Evolutionary conservation across 202 grass and related monocot genomes (phyloP).

Genomic region (Zoysia matrella): DNA sequence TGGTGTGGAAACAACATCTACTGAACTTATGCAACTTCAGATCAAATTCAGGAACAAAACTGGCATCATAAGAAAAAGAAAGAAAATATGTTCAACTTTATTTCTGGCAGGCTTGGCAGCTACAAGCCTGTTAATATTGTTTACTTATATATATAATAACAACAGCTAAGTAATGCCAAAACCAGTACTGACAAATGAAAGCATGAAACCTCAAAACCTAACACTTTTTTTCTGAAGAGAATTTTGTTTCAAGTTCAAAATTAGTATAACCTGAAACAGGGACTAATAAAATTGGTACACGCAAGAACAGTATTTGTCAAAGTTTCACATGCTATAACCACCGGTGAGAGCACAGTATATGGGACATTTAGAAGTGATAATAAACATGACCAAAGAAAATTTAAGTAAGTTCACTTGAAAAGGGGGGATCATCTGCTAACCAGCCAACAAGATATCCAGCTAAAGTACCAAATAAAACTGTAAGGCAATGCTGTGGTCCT

Average conservation of each 20-base stretch:
- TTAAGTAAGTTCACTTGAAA: constrained; percentile 10
- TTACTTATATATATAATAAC: not conserved
- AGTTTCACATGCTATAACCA: constrained; percentile 17
- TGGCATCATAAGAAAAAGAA: too few relatives aligned
- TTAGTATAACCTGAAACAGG: not conserved
- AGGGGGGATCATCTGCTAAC: not conserved
- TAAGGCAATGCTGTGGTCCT: not conserved
- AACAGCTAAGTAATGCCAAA: not conserved
- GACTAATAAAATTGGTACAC: not conserved
- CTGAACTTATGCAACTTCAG: too few relatives aligned
- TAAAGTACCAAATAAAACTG: not conserved
- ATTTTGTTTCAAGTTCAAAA: constrained; percentile 18
- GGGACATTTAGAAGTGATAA: not conserved
- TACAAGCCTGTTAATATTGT: too few relatives aligned
- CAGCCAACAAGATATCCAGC: not conserved
- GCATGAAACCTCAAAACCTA: not conserved
- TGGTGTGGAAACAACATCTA: too few relatives aligned
- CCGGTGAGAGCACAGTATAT: not conserved
- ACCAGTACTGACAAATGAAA: not conserved
- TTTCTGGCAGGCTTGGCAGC: too few relatives aligned
- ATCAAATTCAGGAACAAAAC: too few relatives aligned
- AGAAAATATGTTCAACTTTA: too few relatives aligned
- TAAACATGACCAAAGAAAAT: constrained; percentile 2
- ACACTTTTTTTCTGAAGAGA: not conserved
- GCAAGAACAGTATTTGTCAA: constrained; percentile 1